Evolutionary conservation across 495 filamentous ascomycete species (phyloP).

Genomic region (Parathielavia appendiculata): DNA sequence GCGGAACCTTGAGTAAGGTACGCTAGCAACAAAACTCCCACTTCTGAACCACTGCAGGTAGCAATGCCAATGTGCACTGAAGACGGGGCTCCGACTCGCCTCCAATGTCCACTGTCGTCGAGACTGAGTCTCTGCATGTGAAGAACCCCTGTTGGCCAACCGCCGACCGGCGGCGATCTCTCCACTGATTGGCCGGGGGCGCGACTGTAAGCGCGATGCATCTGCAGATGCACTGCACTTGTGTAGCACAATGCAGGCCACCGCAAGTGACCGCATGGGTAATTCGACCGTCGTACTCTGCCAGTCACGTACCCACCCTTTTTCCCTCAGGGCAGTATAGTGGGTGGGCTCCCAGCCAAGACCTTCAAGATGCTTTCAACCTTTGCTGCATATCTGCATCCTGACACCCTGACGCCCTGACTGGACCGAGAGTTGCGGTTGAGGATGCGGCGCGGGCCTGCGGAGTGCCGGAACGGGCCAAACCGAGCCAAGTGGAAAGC

Average conservation of each 20-base stretch:
- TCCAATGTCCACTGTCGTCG: not conserved
- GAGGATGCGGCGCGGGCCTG: constrained; percentile 2
- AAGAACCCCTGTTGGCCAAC: not conserved
- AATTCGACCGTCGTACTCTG: constrained; percentile 6
- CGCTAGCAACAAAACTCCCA: too few relatives aligned
- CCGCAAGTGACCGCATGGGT: constrained; percentile 14
- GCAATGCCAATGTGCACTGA: not conserved
- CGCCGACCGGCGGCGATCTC: not conserved
- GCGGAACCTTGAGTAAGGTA: too few relatives aligned
- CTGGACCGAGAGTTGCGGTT: not conserved
- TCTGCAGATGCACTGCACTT: constrained; percentile 1
- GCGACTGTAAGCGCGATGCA: constrained; percentile 13
- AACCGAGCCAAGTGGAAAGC: not conserved
- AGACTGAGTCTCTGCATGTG: not conserved
- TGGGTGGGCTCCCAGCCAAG: not conserved
- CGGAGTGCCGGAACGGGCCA: constrained; percentile 8
- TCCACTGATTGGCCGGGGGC: not conserved
- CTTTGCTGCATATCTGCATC: too few relatives aligned
- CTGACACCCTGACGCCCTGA: too few relatives aligned
- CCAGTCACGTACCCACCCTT: too few relatives aligned
- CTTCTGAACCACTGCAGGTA: not conserved
- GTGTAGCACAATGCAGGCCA: constrained; percentile 11
- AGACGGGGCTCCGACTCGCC: not conserved
- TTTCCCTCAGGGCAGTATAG: not conserved
- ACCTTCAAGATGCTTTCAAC: not conserved